Evolutionary conservation across 2,329 filamentous ascomycete genomes (phyloP), one percentile per base, ranked within the genome.

Genomic region (Cladosporium sp.): DNA sequence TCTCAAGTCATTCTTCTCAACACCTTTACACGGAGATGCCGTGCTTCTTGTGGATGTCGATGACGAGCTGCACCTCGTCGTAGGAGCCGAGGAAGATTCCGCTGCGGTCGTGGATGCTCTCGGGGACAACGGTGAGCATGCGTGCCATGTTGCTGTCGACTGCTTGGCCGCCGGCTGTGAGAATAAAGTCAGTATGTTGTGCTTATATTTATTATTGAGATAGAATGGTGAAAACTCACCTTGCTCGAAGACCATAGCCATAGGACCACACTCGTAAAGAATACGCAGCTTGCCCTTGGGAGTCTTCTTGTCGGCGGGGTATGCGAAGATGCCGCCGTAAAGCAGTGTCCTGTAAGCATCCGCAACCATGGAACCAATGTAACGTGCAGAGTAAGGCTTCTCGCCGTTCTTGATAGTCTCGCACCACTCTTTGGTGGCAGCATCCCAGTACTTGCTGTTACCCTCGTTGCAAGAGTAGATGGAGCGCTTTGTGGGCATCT

Each of bases 381-480:
- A 99, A 69, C 94, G 84, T 14, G 93, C 84, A 71, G 89, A 95
- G 79, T 99, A 97, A 39, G 94, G 94, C 58, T 76, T 78, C 66
- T 84, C 81, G 5, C 92, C 89, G 73, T 83, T 84, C 81, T 99
- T 99, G 72, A 99, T 82, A 57, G 86, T 88, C 74, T 94, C 84
- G 77, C 96, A 92, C 82, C 96, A 99, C 67, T 86, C 80, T 77
- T 90, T 90, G 70, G 92, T 90, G 65, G 86, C 84, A 49, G 95
- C 89, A 64, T 92, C 87, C 94, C 94, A 99, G 84, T 97, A 97
- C 65, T 94, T 80, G 66, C 89, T 93, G 83, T 99, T 99, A 66
- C 94, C 94, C 83, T 99, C 94, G 79, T 99, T 99, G 78, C 96
- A 92, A 28, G 90, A 96, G 85, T 99, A 99, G 75, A 99, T 99